Conservation (phyloP, 2,329 filamentous ascomycete genomes). For the Cordyceps cateniannulata region DNA sequence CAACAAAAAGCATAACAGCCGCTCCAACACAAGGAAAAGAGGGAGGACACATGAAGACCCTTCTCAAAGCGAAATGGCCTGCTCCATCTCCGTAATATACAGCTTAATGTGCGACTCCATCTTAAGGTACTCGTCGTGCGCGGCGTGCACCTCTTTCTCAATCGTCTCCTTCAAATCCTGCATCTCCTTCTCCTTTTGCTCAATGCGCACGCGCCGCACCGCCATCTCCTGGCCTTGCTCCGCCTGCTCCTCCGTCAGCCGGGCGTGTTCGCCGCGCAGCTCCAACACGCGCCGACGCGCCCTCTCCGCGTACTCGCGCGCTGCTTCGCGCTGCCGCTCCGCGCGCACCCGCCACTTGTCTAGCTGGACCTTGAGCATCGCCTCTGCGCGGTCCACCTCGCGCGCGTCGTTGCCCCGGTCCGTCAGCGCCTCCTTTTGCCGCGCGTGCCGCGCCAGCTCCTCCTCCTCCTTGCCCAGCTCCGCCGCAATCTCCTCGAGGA, state of each 20-base stretch:
- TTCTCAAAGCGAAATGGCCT: constrained; percentile 51
- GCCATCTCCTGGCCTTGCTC: constrained; percentile 92
- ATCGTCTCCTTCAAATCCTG: constrained; percentile 95
- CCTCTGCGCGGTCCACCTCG: constrained; percentile 85
- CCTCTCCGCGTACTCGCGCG: constrained; percentile 70
- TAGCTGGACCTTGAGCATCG: constrained; percentile 75
- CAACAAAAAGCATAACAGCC: background rate
- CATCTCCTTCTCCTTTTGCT: constrained; percentile 99
- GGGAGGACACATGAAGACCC: background rate
- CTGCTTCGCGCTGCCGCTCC: constrained; percentile 73
- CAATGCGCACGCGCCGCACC: constrained; percentile 82
- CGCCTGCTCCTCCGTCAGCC: constrained; percentile 74
- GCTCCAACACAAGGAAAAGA: background rate
- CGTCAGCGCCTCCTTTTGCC: constrained; percentile 79
- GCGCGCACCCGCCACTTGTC: constrained; percentile 82
- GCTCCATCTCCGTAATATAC: constrained; percentile 99
- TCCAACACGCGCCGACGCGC: constrained; percentile 90
- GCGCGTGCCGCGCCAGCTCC: constrained; percentile 70
- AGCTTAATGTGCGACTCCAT: constrained; percentile 95
- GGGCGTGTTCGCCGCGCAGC: constrained; percentile 70
- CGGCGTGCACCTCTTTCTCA: constrained; percentile 83
- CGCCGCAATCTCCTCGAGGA: constrained; percentile 79
- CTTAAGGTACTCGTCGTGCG: constrained; percentile 93
- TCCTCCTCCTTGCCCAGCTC: constrained; percentile 90
- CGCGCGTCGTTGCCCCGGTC: constrained; percentile 84